phyloP scores from a whole-genome alignment of 139 green algal genomes.

The Tetradesmus obliquus region DNA sequence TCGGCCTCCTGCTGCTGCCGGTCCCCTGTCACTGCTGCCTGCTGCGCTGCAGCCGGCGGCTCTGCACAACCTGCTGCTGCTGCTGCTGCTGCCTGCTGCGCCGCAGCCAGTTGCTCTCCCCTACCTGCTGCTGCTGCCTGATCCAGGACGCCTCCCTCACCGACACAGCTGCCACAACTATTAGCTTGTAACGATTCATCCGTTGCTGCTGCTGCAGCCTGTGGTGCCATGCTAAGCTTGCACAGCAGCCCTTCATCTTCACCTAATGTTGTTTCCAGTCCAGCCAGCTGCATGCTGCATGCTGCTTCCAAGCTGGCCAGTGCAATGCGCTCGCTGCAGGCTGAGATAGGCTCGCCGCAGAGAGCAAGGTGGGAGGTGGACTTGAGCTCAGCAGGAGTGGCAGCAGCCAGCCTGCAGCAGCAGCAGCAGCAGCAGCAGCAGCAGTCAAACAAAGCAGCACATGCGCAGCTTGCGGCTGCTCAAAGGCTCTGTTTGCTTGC shows the following conservation, averaged over 20 bases:
- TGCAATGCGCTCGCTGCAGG: constrained; percentile 31
- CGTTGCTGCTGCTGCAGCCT: background rate
- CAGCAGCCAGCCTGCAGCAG: constrained; percentile 15
- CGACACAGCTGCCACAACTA: background rate
- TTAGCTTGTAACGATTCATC: background rate
- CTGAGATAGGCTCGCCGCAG: constrained; percentile 31
- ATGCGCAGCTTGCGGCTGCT: background rate
- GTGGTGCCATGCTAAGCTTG: no score
- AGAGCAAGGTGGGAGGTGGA: constrained; percentile 32
- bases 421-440: background rate
- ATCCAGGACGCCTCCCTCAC: background rate
- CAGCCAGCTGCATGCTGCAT: constrained; percentile 35
- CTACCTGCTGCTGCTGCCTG: background rate
- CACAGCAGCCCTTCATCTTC: constrained; percentile 13
- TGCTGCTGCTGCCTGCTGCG: background rate
- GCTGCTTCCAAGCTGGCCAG: constrained; percentile 32
- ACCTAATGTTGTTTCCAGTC: constrained; percentile 34
- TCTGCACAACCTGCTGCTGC: background rate
- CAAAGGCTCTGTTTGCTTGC: no score
- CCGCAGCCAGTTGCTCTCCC: background rate
- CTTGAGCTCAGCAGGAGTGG: constrained; percentile 24
- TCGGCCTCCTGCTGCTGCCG: constrained; percentile 16
- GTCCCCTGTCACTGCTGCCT: background rate
- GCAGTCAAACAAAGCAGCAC: background rate
- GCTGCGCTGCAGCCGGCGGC: background rate